Conservation (phyloP, 2,329 filamentous ascomycete species). For the Sclerotinia borealis region DNA sequence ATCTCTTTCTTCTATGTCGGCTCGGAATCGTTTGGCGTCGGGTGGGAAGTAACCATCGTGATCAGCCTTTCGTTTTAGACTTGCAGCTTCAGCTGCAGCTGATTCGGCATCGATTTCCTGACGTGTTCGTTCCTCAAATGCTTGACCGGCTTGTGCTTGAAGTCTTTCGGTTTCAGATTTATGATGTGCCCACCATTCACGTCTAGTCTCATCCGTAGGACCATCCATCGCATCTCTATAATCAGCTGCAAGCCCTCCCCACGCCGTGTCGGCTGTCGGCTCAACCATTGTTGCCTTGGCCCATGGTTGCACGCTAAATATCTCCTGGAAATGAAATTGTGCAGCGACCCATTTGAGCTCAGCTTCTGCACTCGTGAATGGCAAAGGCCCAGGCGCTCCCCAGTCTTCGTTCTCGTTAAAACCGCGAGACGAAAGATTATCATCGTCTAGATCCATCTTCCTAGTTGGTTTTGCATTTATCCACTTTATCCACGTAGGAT, state of each 20-base stretch:
- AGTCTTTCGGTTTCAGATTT: too few relatives aligned
- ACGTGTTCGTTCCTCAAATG: not conserved
- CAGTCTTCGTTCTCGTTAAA: not conserved
- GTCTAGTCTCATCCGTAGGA: not conserved
- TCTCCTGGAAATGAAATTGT: not conserved
- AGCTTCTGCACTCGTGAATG: not conserved
- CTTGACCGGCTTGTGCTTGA: not conserved
- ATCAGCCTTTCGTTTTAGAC: not conserved
- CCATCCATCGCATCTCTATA: not conserved
- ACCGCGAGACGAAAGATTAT: not conserved
- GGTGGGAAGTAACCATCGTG: constrained; percentile 3
- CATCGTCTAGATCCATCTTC: not conserved
- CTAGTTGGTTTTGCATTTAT: not conserved
- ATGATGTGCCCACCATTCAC: not conserved
- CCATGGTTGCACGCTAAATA: not conserved
- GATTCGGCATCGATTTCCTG: not conserved
- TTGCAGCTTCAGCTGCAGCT: not conserved
- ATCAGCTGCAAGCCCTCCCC: not conserved
- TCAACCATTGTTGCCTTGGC: not conserved
- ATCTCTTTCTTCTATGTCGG: not conserved
- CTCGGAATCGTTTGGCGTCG: constrained; percentile 1
- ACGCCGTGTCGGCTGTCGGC: constrained; percentile 1
- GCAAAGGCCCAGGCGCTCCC: constrained; percentile 8
- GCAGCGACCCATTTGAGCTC: constrained; percentile 11
- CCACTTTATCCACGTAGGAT: constrained; percentile 7